These are phyloP conservation scores for Lavandula angustifolia DNA, from an alignment of 257 asterid genomes.

Conservation along the genomic window DNA sequence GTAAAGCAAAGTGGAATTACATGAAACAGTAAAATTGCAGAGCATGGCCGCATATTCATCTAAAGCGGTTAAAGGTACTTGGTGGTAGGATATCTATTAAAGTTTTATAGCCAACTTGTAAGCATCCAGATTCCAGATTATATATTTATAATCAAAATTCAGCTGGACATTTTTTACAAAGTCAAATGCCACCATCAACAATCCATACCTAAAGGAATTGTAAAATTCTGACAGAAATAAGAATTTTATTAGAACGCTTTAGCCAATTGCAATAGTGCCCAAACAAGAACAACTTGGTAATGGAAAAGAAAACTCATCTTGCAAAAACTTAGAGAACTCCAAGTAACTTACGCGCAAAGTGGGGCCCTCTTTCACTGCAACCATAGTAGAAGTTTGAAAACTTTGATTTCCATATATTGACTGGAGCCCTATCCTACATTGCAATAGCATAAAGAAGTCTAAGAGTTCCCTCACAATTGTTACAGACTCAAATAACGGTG, in stretches of 20 bases:
- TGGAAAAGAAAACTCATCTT: conserved; percentile 15
- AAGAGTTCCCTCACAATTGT: conserved; percentile 23
- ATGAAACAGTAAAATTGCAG: conserved; percentile 20
- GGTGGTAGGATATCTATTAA: conserved; percentile 1
- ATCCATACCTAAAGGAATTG: conserved; percentile 18
- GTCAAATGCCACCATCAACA: conserved; percentile 24
- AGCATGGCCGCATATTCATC: conserved; percentile 2
- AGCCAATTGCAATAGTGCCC: conserved; percentile 22
- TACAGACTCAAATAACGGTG: conserved; percentile 17
- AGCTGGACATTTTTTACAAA: conserved; percentile 6
- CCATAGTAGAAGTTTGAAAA: conserved; percentile 71
- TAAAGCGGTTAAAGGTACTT: conserved; percentile 8
- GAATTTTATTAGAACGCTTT: conserved; percentile 12
- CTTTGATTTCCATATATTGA: conserved; percentile 92
- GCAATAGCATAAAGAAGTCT: conserved; percentile 29
- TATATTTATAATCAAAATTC: conserved; percentile 21
- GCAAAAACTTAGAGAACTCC: conserved; percentile 23
- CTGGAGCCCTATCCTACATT: conserved; percentile 68
- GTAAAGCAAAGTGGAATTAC: conserved; percentile 22
- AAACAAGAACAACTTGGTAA: conserved; percentile 17
- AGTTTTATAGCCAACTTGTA: conserved; percentile 11
- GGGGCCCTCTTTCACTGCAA: conserved; percentile 82
- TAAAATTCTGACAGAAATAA: conserved; percentile 9
- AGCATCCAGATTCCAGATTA: conserved; percentile 12
- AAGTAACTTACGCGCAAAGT: conserved; percentile 61